Conservation (phyloP, 2,329 filamentous ascomycete genomes). For the Pseudogymnoascus sp. region DNA sequence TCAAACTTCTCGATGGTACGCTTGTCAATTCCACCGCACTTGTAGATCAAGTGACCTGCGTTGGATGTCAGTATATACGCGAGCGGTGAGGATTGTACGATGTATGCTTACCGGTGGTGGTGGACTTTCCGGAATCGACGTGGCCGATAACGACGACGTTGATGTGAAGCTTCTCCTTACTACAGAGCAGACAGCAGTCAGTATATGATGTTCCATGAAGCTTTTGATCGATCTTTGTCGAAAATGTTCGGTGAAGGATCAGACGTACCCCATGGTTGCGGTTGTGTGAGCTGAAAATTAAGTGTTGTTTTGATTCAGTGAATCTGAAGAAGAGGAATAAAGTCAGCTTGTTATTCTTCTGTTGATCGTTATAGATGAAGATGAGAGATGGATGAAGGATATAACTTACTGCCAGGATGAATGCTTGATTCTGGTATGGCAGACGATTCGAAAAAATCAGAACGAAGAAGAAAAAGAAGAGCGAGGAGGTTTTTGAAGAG, state of each 20-base stretch:
- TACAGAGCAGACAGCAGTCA: constrained; percentile 34
- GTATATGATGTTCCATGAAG: constrained; percentile 17
- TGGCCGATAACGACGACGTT: constrained; percentile 99
- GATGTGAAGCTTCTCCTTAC: constrained; percentile 96
- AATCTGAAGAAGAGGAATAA: constrained; percentile 2
- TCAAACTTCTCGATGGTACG: constrained; percentile 99
- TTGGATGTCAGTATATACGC: constrained; percentile 28
- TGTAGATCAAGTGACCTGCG: constrained; percentile 96
- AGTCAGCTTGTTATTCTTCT: constrained; percentile 4
- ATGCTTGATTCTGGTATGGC: constrained; percentile 10
- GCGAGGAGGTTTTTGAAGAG: constrained; percentile 8
- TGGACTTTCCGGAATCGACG: constrained; percentile 99
- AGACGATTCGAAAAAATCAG: constrained; percentile 9
- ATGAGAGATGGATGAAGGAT: neutral
- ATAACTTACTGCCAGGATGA: constrained; percentile 9
- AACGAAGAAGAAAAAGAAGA: constrained; percentile 10
- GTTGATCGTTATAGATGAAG: neutral
- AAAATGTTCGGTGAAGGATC: constrained; percentile 12
- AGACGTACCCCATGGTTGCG: constrained; percentile 30
- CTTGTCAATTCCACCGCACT: constrained; percentile 99
- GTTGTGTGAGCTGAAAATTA: constrained; percentile 14
- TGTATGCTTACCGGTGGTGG: constrained; percentile 69
- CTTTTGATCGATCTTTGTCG: constrained; percentile 17
- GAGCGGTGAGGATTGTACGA: constrained; percentile 1
- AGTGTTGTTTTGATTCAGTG: constrained; percentile 5